Conservation (phyloP, 495 filamentous ascomycete species). For the Neurospora tetraspora region DNA sequence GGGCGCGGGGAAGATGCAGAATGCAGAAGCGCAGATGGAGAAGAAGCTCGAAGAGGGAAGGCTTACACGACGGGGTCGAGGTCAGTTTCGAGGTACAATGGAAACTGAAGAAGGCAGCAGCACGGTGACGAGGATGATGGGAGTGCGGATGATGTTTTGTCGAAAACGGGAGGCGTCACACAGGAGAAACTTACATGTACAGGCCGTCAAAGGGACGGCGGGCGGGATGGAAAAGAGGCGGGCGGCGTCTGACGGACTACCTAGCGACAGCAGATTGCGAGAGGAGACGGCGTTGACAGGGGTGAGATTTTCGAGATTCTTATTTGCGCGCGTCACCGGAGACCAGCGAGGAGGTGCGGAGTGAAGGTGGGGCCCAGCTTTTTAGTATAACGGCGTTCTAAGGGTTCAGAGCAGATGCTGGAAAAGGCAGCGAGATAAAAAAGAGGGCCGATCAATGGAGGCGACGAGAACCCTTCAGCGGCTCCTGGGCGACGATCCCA, state of each 20-base stretch:
- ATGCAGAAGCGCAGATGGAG: neutral
- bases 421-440: neutral
- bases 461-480: neutral
- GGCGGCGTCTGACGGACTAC: neutral
- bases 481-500: neutral
- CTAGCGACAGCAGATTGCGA: slow-evolving; percentile 6
- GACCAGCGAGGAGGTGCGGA: slow-evolving; percentile 1
- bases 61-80: neutral
- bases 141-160: neutral
- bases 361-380: slow-evolving; percentile 6
- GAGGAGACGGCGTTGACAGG: slow-evolving; percentile 7
- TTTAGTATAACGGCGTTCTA: neutral
- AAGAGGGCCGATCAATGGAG: neutral
- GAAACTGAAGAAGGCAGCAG: neutral
- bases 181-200: neutral
- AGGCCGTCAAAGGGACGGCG: neutral
- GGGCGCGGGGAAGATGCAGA: neutral
- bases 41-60: neutral
- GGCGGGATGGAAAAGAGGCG: neutral
- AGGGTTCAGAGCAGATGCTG: neutral
- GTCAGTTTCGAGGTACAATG: neutral
- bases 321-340: slow-evolving; percentile 17
- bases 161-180: neutral
- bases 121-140: neutral
- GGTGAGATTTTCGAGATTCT: slow-evolving; percentile 9